Evolutionary conservation across 75 land plant species (phyloP), one percentile per base, ranked within the genome.

Genomic region (Ceratopteris richardii): DNA sequence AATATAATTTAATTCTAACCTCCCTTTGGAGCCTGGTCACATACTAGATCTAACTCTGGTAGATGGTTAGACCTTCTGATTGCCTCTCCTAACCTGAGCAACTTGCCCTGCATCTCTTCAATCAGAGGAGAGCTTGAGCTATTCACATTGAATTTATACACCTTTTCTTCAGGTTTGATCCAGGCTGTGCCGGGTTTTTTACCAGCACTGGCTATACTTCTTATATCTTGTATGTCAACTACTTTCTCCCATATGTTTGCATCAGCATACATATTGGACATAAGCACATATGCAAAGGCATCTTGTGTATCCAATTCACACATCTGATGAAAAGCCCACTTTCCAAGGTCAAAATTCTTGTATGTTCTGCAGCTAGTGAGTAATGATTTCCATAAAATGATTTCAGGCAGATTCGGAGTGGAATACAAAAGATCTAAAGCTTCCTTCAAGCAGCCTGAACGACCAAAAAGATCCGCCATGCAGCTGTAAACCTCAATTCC

Each of bases 321-420:
- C 31, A 65, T 51, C 31, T 40, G 40, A 36, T 50, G 18, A 1
- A 57, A 48, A 20, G 61, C 47, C 52, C 50, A 21, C 46, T 64
- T 51, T 17, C 56, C 78, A 18, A 76, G 31, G 17, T 51, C 60
- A 1, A 60, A 26, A 24, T 60, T 33, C 10, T 22, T 61, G 6
- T 65, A 60, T 27, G 48, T 31, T 31, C 67, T 65, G 50, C 78
- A 76, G 26, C 71, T 37, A 39, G 53, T 57, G 10, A 76, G 56
- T 31, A 76, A 48, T 5, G 73, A 22, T 0, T 48, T 58, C 69
- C 73, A 61, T 3, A 58, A 44, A n/a, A 61, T 51, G 4, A 64
- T 39, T 55, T 69, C 67, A 0, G 78, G 64, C 48, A 56, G 22
- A 57, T 66, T 19, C 0, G 77, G 76, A 78, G 81, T 74, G 14